phyloP scores from a whole-genome alignment of 2,329 filamentous ascomycete genomes.

The Trichoderma sp. region DNA sequence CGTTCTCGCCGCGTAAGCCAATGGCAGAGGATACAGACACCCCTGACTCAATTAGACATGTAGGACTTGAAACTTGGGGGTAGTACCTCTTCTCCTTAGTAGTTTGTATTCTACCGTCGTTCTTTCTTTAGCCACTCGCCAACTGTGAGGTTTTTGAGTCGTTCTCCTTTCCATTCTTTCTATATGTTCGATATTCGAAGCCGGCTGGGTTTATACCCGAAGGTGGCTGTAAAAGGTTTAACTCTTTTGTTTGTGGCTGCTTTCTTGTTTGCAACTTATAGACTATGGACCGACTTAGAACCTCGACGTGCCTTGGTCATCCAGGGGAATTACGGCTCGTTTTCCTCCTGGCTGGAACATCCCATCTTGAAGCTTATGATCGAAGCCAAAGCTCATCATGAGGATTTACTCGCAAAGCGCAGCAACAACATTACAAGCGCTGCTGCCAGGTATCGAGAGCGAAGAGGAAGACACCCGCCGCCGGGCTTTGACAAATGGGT shows the following conservation, averaged over 20 bases:
- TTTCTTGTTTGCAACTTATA: constrained; percentile 30
- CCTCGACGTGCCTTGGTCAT: constrained; percentile 20
- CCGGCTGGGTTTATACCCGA: constrained; percentile 20
- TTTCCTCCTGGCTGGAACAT: constrained; percentile 30
- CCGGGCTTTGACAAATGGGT: constrained; percentile 63
- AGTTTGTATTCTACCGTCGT: neutral
- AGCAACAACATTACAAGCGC: constrained; percentile 50
- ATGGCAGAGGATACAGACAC: neutral
- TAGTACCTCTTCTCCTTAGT: neutral
- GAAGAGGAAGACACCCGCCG: constrained; percentile 58
- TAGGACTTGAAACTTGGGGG: neutral
- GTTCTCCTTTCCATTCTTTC: neutral
- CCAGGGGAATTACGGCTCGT: constrained; percentile 17
- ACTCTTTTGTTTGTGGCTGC: constrained; percentile 26
- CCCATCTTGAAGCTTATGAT: constrained; percentile 51
- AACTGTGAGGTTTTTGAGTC: neutral
- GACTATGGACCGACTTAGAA: constrained; percentile 30
- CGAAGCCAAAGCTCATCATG: constrained; percentile 44
- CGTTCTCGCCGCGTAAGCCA: neutral
- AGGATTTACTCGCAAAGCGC: constrained; percentile 40
- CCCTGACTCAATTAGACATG: neutral
- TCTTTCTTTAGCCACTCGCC: neutral
- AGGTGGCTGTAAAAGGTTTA: constrained; percentile 31
- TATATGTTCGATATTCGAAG: constrained; percentile 16
- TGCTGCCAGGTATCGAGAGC: constrained; percentile 52